Conservation (phyloP, 805 yeast genomes). For the Candida nemodendra region DNA sequence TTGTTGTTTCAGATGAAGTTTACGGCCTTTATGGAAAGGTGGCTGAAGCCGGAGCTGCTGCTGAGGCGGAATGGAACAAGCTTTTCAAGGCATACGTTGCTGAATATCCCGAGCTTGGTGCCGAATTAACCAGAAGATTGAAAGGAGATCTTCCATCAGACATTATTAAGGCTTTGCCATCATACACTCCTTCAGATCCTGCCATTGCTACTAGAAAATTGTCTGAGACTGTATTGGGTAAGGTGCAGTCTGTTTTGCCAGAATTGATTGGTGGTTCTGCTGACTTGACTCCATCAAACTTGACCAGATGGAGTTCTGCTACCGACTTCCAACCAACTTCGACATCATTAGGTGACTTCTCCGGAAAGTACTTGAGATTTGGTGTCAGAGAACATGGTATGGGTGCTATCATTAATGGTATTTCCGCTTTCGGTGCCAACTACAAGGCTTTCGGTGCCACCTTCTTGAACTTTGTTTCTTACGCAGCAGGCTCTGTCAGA, state of each 20-base stretch:
- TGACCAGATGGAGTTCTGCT: slow-evolving; percentile 82
- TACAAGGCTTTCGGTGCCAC: slow-evolving; percentile 94
- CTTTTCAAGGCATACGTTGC: slow-evolving; percentile 58
- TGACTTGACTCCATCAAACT: slow-evolving; percentile 94
- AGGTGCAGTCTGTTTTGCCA: slow-evolving; percentile 65
- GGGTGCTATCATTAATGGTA: slow-evolving; percentile 99
- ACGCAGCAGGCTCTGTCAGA: slow-evolving; percentile 86
- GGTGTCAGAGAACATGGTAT: slow-evolving; percentile 99
- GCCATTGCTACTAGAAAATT: slow-evolving; percentile 94
- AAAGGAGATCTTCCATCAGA: slow-evolving; percentile 73
- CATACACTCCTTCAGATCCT: slow-evolving; percentile 71
- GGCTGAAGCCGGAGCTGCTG: slow-evolving; percentile 59
- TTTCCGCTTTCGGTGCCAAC: slow-evolving; percentile 85
- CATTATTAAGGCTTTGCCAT: slow-evolving; percentile 79
- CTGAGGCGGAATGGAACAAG: slow-evolving; percentile 74
- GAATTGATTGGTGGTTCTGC: slow-evolving; percentile 98
- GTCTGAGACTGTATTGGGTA: slow-evolving; percentile 74
- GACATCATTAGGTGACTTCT: slow-evolving; percentile 76
- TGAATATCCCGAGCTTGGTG: slow-evolving; percentile 75
- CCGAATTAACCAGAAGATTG: slow-evolving; percentile 78
- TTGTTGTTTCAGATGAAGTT: slow-evolving; percentile 82
- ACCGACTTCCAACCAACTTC: slow-evolving; percentile 90
- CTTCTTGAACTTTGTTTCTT: slow-evolving; percentile 86
- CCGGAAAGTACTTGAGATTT: slow-evolving; percentile 92
- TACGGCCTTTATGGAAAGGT: slow-evolving; percentile 62